Evolutionary conservation across 345 rosid species (phyloP).

Genomic region (Dipteronia dyeriana): DNA sequence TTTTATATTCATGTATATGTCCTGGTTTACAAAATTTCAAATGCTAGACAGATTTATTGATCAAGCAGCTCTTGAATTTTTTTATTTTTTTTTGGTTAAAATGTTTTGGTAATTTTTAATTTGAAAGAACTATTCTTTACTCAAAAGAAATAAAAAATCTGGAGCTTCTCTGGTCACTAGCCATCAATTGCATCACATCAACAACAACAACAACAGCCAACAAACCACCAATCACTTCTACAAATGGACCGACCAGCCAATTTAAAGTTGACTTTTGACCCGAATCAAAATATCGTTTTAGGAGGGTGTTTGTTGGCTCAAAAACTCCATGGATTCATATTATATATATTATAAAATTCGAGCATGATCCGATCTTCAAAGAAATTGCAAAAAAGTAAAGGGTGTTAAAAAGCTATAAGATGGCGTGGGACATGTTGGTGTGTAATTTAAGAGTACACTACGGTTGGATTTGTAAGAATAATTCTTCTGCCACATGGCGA

Average conservation of each 20-base stretch:
- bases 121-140: neutral
- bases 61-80: neutral
- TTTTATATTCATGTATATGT: too few species aligned
- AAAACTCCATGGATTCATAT: neutral
- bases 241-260: constrained; percentile 4
- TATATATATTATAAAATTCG: neutral
- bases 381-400: neutral
- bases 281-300: neutral
- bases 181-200: neutral
- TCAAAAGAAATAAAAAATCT: neutral
- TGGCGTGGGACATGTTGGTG: too few species aligned
- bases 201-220: neutral
- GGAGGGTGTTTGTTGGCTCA: constrained; percentile 5
- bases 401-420: too few species aligned
- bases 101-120: too few species aligned
- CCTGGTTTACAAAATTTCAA: too few species aligned
- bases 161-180: neutral
- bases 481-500: too few species aligned
- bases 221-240: neutral
- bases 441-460: too few species aligned
- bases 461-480: too few species aligned
- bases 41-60: too few species aligned
- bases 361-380: neutral
- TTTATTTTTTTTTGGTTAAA: neutral
- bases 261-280: constrained; percentile 9